Conservation (phyloP, 352 stramenopile species). For the Globisporangium barbulae region DNA sequence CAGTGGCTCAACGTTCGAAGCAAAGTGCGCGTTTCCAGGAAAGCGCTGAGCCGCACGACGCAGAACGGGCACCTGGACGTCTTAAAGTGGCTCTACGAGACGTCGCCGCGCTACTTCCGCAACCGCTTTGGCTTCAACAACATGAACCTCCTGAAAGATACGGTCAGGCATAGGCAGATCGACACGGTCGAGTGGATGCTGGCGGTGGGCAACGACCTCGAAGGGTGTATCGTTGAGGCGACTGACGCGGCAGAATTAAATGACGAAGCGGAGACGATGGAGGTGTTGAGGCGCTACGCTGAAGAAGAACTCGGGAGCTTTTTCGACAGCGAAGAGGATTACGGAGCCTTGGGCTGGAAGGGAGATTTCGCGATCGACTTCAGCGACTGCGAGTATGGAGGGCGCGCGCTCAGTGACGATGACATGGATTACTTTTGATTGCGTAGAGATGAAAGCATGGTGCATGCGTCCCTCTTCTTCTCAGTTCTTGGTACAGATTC, state of each 20-base stretch:
- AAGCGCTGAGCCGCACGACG: background rate
- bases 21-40: background rate
- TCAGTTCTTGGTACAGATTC: too few relatives aligned
- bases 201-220: background rate
- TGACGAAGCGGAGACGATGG: background rate
- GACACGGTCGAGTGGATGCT: background rate
- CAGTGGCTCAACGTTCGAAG: background rate
- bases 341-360: background rate
- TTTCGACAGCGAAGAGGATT: background rate
- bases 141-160: background rate
- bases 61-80: constrained; percentile 1
- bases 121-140: background rate
- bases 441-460: too few relatives aligned
- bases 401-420: too few relatives aligned
- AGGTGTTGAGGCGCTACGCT: background rate
- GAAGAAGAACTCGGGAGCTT: background rate
- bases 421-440: too few relatives aligned
- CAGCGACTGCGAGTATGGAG: too few relatives aligned
- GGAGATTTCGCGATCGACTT: too few relatives aligned
- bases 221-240: background rate
- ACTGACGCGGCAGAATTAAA: background rate
- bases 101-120: background rate
- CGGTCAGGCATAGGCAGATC: background rate
- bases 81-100: constrained; percentile 6
- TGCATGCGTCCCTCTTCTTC: too few relatives aligned